Evolutionary conservation across 1,284 basidiomycete species (phyloP), one percentile per base, ranked within the genome.

Genomic region (Melampsora americana): DNA sequence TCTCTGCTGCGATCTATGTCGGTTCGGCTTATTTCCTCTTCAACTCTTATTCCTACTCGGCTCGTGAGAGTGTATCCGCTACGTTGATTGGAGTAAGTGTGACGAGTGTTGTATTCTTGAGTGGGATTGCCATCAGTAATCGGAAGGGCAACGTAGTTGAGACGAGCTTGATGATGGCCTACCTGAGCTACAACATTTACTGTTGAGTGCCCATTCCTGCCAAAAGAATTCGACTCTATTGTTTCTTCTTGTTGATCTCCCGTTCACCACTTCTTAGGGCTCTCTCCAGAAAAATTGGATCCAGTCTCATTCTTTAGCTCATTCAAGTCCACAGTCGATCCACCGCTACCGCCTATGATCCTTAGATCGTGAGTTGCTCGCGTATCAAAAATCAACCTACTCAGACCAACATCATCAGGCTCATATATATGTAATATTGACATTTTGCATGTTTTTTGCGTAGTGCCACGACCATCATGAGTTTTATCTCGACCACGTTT

Each of bases 91-190:
- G 92, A 5, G 90, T 89, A 16, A 90, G 90, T 14, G 80, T 89
- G 77, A 90, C 89, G 0, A 86, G 86, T 9, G 85, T 90, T 79
- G 82, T 95, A 62, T 97, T 97, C 84, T 86, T 97, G 50, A 93
- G 91, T 1, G 86, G 92, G 78, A 95, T 97, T 79, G 92, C 92
- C 5, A 95, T 97, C 83, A 88, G 88, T 14, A 83, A 94, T 77
- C 88, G 92, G 73, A 87, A 92, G 68, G 96, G 94, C 64, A 96
- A 95, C 80, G 91, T 95, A 59, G 90, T 97, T 77, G 94, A 98
- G 83, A 93, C 93, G 2, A 89, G 90, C 18, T 89, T 91, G 61
- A 87, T 95, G 59, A 90, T 92, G 2, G 85, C 94, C 60, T 92
- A 93, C 82, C 87, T 95, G 46, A 91, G 92, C 18, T 94, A 91